Base-by-base conservation (phyloP, 2,329 filamentous ascomycete species). In the Sporothrix globosa region DNA sequence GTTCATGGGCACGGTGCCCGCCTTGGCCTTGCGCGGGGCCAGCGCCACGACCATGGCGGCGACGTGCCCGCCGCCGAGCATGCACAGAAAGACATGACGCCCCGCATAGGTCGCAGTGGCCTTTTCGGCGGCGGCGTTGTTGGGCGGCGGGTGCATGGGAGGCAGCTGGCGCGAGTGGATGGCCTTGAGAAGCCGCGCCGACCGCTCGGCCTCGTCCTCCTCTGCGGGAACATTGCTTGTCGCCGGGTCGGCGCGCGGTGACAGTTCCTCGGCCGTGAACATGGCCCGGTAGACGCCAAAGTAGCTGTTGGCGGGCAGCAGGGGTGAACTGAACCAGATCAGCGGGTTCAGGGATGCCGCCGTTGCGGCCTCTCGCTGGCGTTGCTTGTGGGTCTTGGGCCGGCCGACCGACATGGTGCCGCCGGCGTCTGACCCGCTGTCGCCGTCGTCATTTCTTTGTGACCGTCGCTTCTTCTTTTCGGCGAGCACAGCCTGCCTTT, bases 51-150 rank as follows among this genome's bases (percentile, higher is more conserved):
- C 85, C 94, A 98, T 98, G 67, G 92, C 96, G 0, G 96, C 96
- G 77, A 99, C 99, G 79, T 99, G 96, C 0, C 96, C 96, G 72
- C 96, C 96, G 30, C 96, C 96, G 67, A 99, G 97, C 96, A 99
- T 99, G 80, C 94, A 98, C 63, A 99, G 86, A 78, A 99, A 98
- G 66, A 97, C 89, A 78, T 98, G 94, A 2, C 93, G 92, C 9
- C 90, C 90, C 30, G 89, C 87, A 77, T 90, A 88, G 3, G 83
- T 83, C 11, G 86, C 80, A 24, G 60, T n/a, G 24, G 68, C 68
- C 34, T 48, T 63, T 17, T 63, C 68, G 17, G 48, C 1, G 84
- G 81, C 2, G 86, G 83, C 5, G 88, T 39, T 79, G 88, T 70
- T 87, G 88, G 50, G 84, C 10, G 63, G 46, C 4, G 1, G 86